phyloP scores from a whole-genome alignment of 495 filamentous ascomycete species.

The Sordaria brevicollis region DNA sequence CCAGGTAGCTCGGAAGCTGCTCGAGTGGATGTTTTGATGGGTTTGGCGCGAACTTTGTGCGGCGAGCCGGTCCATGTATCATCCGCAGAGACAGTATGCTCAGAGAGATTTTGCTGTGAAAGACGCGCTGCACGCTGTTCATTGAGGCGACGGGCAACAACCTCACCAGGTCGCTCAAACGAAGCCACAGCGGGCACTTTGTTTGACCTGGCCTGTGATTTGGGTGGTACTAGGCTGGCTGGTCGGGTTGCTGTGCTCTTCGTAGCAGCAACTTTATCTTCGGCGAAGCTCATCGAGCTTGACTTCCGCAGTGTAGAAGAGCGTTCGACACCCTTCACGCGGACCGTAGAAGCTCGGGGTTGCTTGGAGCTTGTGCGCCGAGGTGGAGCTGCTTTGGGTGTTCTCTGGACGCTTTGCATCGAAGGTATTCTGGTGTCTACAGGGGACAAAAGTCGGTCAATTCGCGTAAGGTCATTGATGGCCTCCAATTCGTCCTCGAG shows the following conservation, averaged over 20 bases:
- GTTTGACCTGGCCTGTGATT: slow-evolving; percentile 39
- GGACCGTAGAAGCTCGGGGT: slow-evolving; percentile 9
- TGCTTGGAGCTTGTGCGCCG: slow-evolving; percentile 11
- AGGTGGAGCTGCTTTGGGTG: slow-evolving; percentile 1
- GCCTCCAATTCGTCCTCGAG: slow-evolving; percentile 58
- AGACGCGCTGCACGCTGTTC: slow-evolving; percentile 40
- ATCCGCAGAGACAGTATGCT: slow-evolving; percentile 19
- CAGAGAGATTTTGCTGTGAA: slow-evolving; percentile 22
- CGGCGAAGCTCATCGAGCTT: slow-evolving; percentile 22
- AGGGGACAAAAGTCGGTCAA: slow-evolving; percentile 27
- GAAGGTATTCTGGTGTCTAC: slow-evolving; percentile 6
- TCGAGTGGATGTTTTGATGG: slow-evolving; percentile 48
- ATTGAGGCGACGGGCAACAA: slow-evolving; percentile 51
- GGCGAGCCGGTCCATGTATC: slow-evolving; percentile 16
- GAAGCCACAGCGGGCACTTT: slow-evolving; percentile 55
- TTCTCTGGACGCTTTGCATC: background rate
- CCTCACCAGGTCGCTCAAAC: slow-evolving; percentile 65
- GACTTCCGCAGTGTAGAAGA: slow-evolving; percentile 23
- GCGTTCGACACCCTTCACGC: slow-evolving; percentile 15
- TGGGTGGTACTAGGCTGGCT: slow-evolving; percentile 35
- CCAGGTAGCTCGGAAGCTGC: slow-evolving; percentile 63
- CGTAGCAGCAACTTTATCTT: slow-evolving; percentile 14
- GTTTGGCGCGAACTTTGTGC: slow-evolving; percentile 40
- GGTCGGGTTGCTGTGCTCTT: slow-evolving; percentile 23
- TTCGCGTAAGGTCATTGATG: slow-evolving; percentile 31